Conservation (phyloP, 768 basidiomycete genomes). For the Lactifluus subvellereus region DNA sequence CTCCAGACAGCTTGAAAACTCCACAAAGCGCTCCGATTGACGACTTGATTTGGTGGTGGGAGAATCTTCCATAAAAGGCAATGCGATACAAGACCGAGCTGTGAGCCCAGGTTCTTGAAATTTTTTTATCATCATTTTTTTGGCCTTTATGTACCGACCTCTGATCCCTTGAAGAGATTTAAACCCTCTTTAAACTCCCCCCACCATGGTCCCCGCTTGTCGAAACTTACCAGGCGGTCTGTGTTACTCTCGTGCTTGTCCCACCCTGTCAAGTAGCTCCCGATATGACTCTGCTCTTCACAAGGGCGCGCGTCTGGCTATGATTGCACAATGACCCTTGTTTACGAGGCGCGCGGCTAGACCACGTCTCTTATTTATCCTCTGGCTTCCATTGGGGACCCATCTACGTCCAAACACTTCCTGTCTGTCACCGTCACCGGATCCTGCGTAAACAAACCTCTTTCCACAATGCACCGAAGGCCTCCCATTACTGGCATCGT, state of each 20-base stretch:
- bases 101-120: constrained; percentile 22
- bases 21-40: neutral
- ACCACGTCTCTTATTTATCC: neutral
- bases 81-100: constrained; percentile 5
- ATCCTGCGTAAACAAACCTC: neutral
- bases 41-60: constrained; percentile 5
- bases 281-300: neutral
- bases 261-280: neutral
- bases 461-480: neutral
- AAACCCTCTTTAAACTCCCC: constrained; percentile 6
- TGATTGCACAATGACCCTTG: neutral
- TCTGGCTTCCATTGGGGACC: constrained; percentile 15
- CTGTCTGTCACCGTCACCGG: constrained; percentile 7
- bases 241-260: neutral
- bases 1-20: no score
- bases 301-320: constrained; percentile 2
- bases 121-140: constrained; percentile 25
- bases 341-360: constrained; percentile 14
- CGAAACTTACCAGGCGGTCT: neutral
- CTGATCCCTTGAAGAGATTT: neutral
- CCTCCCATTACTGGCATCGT: constrained; percentile 6
- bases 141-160: constrained; percentile 19
- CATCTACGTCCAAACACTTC: constrained; percentile 6
- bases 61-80: constrained; percentile 11
- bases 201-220: constrained; percentile 10